Base-by-base conservation (phyloP, 2,329 filamentous ascomycete species). In the Hypomyces perniciosus region DNA sequence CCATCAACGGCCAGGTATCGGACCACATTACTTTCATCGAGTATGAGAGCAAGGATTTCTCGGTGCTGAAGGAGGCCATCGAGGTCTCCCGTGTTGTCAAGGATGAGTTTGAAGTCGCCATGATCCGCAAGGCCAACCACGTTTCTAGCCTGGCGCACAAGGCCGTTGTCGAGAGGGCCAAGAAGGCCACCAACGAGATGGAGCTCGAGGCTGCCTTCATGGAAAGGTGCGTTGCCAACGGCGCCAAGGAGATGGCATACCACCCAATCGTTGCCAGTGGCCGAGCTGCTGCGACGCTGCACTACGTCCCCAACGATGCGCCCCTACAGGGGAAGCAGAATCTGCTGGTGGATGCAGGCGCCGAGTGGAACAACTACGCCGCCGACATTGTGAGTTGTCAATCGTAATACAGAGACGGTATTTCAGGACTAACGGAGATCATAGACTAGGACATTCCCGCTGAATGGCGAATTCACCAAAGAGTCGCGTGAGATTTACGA, bases 201-300 rank as follows among this genome's bases (percentile, higher is more conserved):
- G 87, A 96, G 65, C 81, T 96, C 31, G 86, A 95, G 65, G 91
- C 84, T 1, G 70, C 84, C 1, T 96, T 96, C 65, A 68, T 95
- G 8, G 83, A 88, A 64, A 77, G 78, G 30, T 95, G 88, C 65
- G 80, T 93, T 53, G 79, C 84, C 46, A 77, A 85, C 54, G 88
- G 87, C 27, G 86, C 86, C 47, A 85, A 84, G 64, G 83, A 93
- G 60, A 90, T 95, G 74, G 85, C 92, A 1, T 97, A 97, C 69
- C 81, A 87, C 58, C 85, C 86, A 54, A 96, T 97, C 61, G 83
- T 93, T 13, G 92, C 90, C 0, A 81, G 81, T 33, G 92, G 92
- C 8, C 78, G 83, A 5, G 85, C 88, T 12, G 91, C 87, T 0
- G 88, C 90, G 5, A 93, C 89, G 1, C 77, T 96, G 33, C 92